phyloP scores from a whole-genome alignment of 306 rosid species.

The Rubus parviflorus region DNA sequence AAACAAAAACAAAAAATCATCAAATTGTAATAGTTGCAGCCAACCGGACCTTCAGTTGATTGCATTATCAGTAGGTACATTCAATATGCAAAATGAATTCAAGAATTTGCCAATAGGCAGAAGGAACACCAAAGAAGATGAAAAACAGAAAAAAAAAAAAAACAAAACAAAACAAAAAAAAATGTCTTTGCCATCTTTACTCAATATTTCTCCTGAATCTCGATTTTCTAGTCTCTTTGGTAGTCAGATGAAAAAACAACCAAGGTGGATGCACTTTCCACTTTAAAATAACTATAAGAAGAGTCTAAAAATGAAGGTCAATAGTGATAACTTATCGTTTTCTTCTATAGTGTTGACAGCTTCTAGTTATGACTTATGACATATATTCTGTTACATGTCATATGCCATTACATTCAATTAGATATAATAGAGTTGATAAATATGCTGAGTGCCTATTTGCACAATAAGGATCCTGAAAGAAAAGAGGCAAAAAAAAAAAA shows the following conservation, averaged over 20 bases:
- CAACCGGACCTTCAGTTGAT: not conserved
- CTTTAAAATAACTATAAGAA: not conserved
- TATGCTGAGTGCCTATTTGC: not conserved
- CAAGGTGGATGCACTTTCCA: not conserved
- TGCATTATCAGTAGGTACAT: conserved; percentile 7
- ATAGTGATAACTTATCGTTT: not conserved
- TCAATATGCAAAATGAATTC: not conserved
- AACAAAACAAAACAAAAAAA: too few species aligned
- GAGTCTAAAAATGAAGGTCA: not conserved
- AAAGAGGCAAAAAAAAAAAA: not conserved
- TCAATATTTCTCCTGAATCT: not conserved
- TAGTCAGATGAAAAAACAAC: not conserved
- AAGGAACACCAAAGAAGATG: not conserved
- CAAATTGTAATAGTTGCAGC: not conserved
- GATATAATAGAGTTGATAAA: not conserved
- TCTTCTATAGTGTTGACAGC: not conserved
- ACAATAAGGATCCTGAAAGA: not conserved
- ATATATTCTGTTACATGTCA: not conserved
- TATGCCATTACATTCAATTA: not conserved
- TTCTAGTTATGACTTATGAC: conserved; percentile 1
- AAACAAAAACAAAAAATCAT: not conserved
- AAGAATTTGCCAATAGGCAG: conserved; percentile 2
- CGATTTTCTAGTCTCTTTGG: not conserved
- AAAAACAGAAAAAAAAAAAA: not conserved
- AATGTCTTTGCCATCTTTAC: not conserved